Evolutionary conservation across 148 eudicot species (phyloP).

Genomic region (Fallopia convolvulus): DNA sequence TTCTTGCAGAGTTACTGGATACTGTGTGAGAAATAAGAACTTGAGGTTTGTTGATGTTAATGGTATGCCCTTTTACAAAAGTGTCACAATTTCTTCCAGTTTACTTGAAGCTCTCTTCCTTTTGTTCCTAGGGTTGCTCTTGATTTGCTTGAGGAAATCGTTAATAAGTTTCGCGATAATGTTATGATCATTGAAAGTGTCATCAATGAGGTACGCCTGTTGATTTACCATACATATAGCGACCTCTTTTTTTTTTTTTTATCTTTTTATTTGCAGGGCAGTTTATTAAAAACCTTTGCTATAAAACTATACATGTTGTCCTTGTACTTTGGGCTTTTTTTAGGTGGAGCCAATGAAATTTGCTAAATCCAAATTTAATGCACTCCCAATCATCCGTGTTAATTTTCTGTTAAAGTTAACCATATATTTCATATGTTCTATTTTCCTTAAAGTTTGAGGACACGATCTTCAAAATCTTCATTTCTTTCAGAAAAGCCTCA

Average conservation of each 20-base stretch:
- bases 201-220: slow-evolving; percentile 1
- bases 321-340: not conserved
- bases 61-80: not conserved
- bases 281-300: not conserved
- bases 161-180: slow-evolving; percentile 4
- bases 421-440: not conserved
- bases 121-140: slow-evolving; percentile 5
- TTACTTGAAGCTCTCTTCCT: not conserved
- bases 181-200: not conserved
- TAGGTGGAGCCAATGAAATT: not conserved
- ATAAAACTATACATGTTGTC: not conserved
- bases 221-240: not conserved
- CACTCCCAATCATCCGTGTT: not conserved
- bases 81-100: not conserved
- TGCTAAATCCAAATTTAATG: not conserved
- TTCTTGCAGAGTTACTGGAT: slow-evolving; percentile 50
- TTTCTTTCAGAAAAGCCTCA: not conserved
- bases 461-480: not conserved
- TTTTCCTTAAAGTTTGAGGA: not conserved
- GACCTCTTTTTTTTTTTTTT: too few relatives aligned
- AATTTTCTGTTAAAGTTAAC: not conserved
- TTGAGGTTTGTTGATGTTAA: slow-evolving; percentile 35
- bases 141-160: not conserved
- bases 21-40: slow-evolving; percentile 55
- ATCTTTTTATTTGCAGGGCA: not conserved